Evolutionary conservation across 2,329 filamentous ascomycete species (phyloP).

Genomic region (Aspergillus carbonarius): DNA sequence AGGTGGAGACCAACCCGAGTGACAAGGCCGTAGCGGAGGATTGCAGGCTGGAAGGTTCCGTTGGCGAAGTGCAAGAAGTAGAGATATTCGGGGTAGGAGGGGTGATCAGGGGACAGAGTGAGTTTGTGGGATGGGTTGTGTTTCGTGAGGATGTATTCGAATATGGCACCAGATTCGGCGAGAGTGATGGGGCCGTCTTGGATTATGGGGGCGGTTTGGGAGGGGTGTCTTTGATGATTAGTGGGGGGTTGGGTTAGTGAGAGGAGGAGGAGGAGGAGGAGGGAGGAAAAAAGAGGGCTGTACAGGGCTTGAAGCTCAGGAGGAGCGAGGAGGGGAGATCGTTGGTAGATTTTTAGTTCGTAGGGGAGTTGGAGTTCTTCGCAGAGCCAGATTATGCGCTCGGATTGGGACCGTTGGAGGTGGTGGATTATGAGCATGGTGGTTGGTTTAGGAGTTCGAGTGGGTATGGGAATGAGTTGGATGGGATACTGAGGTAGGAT

Average conservation of each 20-base stretch:
- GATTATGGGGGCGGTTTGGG: constrained; percentile 61
- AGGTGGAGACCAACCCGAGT: neutral
- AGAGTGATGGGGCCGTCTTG: constrained; percentile 56
- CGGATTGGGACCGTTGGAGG: constrained; percentile 59
- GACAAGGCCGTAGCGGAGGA: constrained; percentile 31
- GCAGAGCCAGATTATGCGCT: constrained; percentile 64
- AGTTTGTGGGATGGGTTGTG: constrained; percentile 52
- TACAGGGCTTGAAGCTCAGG: constrained; percentile 46
- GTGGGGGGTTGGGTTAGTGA: neutral
- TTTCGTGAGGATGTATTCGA: constrained; percentile 61
- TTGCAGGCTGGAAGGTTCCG: constrained; percentile 43
- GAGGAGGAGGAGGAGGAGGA: constrained; percentile 31
- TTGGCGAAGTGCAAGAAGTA: constrained; percentile 65
- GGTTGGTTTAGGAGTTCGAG: too few species aligned
- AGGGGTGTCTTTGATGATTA: constrained; percentile 37
- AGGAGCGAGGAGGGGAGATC: constrained; percentile 46
- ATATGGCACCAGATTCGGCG: constrained; percentile 59
- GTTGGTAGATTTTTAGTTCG: constrained; percentile 47
- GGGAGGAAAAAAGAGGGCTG: constrained; percentile 56
- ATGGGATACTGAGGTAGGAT: neutral
- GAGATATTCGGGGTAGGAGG: constrained; percentile 59
- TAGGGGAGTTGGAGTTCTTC: constrained; percentile 63
- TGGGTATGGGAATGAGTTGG: too few species aligned
- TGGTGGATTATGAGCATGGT: constrained; percentile 43
- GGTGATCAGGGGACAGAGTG: constrained; percentile 44